Base-by-base conservation (phyloP, 495 filamentous ascomycete species). In the Daldinia decipiens region DNA sequence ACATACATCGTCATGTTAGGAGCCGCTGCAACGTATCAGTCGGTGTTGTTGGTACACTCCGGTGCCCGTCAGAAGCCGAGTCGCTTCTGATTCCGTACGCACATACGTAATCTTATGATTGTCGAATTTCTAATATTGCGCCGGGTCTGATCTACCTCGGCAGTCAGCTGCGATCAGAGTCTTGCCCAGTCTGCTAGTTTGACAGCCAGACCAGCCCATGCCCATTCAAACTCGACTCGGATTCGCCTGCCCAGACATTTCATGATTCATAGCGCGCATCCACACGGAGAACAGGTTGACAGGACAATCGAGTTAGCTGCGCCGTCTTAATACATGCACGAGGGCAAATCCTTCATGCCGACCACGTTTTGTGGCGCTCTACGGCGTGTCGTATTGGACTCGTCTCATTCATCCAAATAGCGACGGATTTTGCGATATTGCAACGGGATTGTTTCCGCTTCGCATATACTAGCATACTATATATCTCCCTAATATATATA, bases 1-100 rank as follows among this genome's bases (percentile, higher is more conserved):
- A 59, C 24, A 40, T 19, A 32, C 32, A 34, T 34, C 21, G n/a
- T 50, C 36, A 32, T 57, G 54, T 54, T 53, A 26, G 64, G 59
- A 61, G 65, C 59, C 64, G 65, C 61, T 72, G 70, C 65, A 72
- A 72, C 70, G 70, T 72, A 72, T 72, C 70, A 68, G n/a, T 65
- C 61, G 64, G 38, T 24, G 31, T 59, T 39, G 32, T 36, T 65
- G 4, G 50, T 50, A 29, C 4, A 47, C 15, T 51, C 54, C 59
- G 59, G 31, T 36, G 15, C 26, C 63, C 62, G 59, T 59, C 2
- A 9, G 45, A 67, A 63, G 59, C 68, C 68, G 63, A 67, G 27
- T 53, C 15, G 13, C 26, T 53, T 31, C 24, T 52, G 24, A 31
- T 52, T 26, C 50, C 43, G 43, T 47, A 52, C 50, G 6, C 50